Percentiles rank a stretch among this genome's conserved stretches.
Evolutionary conservation across 2,329 filamentous ascomycete genomes (phyloP).

Genomic region (Pezicula rhizophila): DNA sequence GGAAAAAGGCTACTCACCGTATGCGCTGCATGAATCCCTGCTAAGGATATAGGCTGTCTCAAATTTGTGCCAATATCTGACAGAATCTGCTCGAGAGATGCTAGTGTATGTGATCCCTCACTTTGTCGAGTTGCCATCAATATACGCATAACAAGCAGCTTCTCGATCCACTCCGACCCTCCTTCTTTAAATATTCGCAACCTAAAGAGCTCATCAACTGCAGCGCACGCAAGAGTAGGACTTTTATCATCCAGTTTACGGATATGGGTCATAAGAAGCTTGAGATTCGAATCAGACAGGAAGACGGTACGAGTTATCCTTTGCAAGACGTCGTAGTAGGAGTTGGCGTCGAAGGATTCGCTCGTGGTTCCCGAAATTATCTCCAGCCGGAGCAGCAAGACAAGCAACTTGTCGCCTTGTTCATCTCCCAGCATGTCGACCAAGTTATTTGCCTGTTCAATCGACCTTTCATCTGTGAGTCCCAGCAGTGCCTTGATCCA

Average conservation of each 20-base stretch:
- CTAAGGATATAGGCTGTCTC: constrained; percentile 43
- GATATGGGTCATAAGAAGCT: constrained; percentile 60
- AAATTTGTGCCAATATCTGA: constrained; percentile 40
- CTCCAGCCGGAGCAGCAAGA: constrained; percentile 64
- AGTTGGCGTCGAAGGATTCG: constrained; percentile 41
- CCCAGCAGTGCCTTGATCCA: constrained; percentile 51
- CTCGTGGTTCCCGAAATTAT: constrained; percentile 45
- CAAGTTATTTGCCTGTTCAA: constrained; percentile 48
- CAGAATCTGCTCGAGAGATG: constrained; percentile 35
- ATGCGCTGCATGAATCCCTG: constrained; percentile 61
- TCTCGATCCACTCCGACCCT: constrained; percentile 59
- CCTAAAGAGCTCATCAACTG: constrained; percentile 59
- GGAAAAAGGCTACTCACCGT: constrained; percentile 41
- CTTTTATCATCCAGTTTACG: constrained; percentile 55
- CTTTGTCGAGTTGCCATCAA: constrained; percentile 55
- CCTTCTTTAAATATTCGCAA: constrained; percentile 45
- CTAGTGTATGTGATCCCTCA: constrained; percentile 28
- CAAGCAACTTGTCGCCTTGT: constrained; percentile 56
- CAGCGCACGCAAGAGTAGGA: constrained; percentile 39
- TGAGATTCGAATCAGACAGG: constrained; percentile 58
- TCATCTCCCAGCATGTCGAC: constrained; percentile 57
- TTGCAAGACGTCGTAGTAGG: constrained; percentile 48
- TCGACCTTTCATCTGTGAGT: constrained; percentile 35
- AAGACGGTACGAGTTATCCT: constrained; percentile 56
- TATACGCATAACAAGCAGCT: constrained; percentile 59